phyloP scores from a whole-genome alignment of 257 asterid genomes.

The Jacaranda mimosifolia region DNA sequence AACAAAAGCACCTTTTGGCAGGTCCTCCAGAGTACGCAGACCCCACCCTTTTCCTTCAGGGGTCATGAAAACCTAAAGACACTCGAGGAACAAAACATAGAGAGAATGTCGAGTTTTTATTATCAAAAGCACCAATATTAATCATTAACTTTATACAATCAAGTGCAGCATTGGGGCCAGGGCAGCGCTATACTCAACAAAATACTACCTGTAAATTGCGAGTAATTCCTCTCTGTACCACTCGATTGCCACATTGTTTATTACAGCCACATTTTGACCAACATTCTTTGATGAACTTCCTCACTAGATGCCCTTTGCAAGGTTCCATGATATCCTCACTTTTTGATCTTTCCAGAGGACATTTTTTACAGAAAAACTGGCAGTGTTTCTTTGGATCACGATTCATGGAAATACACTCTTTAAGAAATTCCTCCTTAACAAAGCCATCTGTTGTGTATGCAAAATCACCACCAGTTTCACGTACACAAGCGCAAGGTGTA shows the following conservation, averaged over 20 bases:
- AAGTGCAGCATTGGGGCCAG: slow-evolving; percentile 10
- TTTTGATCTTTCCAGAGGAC: slow-evolving; percentile 88
- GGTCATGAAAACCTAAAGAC: slow-evolving; percentile 82
- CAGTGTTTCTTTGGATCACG: slow-evolving; percentile 72
- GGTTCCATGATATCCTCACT: slow-evolving; percentile 59
- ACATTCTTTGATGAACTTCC: slow-evolving; percentile 90
- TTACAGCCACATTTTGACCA: slow-evolving; percentile 96
- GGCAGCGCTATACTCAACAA: slow-evolving; percentile 22
- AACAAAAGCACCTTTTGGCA: slow-evolving; percentile 93
- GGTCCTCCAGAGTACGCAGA: slow-evolving; percentile 91
- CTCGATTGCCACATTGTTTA: slow-evolving; percentile 90
- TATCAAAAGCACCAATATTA: neutral
- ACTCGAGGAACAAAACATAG: slow-evolving; percentile 29
- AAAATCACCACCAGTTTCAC: slow-evolving; percentile 80
- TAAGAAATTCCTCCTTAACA: slow-evolving; percentile 76
- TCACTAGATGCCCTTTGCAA: slow-evolving; percentile 92
- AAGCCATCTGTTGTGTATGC: slow-evolving; percentile 87
- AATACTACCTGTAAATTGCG: slow-evolving; percentile 73
- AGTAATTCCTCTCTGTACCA: slow-evolving; percentile 91
- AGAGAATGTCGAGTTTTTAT: slow-evolving; percentile 9
- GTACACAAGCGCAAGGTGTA: slow-evolving; percentile 79
- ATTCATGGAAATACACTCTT: slow-evolving; percentile 79
- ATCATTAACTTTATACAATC: neutral
- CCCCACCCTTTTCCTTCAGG: slow-evolving; percentile 96
- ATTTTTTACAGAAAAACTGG: slow-evolving; percentile 73